Evolutionary conservation across 2,329 filamentous ascomycete species (phyloP), one percentile per base, ranked within the genome.

Genomic region (Zopfia rhizophila): DNA sequence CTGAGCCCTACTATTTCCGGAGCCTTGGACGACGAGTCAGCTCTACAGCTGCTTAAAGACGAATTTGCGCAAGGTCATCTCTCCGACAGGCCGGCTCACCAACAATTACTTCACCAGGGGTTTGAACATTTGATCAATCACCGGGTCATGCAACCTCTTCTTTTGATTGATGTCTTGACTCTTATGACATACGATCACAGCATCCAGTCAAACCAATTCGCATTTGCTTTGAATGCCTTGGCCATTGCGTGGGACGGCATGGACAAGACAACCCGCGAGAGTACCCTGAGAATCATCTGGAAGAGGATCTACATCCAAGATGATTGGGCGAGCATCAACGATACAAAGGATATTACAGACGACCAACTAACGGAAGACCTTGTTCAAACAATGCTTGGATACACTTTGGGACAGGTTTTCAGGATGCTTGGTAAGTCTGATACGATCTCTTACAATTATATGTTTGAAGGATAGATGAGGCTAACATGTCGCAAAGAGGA

Each of bases 301-400:
- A 88, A 94, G 65, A 85, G 94, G 41, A 87, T 91, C 51, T 89
- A 89, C 62, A 81, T 93, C 56, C 84, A 86, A 37, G 92, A 97
- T 68, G 84, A 97, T 65, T 99, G 94, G 94, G 77, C 82, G 18
- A 78, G 77, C 47, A 82, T 95, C 65, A 93, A 94, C 64, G 85
- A 90, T 56, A 93, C 89, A 1, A 84, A 87, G 35, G 79, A 87
- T 48, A 88, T 89, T 65, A 84, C 85, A 45, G 91, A 96, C 61
- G 74, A 77, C 3, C 81, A 89, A 51, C 82, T 91, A 19, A 77
- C 85, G 40, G 78, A 81, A 19, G 76, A 82, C 13, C 72, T 95
- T 11, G 54, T 60, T 11, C 43, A 60, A 16, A 96, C 91, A 3
- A 79, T 86, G 19, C 77, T 91, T 4, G 92, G 86, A 65, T 78